A percentile compares a stretch with the other conserved stretches of the same genome.
Evolutionary conservation across 768 basidiomycete genomes (phyloP).

Genomic region (Rhodosporidiobolus odoratus): DNA sequence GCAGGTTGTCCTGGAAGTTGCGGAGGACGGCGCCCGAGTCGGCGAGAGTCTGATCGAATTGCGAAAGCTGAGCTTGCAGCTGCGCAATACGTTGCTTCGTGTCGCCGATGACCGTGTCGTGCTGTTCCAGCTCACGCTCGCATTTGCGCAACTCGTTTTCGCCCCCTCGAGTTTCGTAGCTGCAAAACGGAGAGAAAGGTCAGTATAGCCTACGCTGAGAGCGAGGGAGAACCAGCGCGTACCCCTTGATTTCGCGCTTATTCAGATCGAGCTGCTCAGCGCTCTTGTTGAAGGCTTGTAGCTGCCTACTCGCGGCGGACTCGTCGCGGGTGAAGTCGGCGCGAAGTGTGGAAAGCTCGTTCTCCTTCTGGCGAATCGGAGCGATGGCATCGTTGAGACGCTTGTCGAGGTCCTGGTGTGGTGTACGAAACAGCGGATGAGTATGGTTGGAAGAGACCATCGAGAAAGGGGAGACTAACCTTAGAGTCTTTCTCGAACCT

Average conservation of each 20-base stretch:
- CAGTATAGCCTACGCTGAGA: not conserved
- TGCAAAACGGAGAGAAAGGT: not conserved
- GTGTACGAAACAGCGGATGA: rapidly evolving
- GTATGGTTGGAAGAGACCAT: not conserved
- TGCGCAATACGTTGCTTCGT: constrained; percentile 30
- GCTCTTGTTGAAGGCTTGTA: constrained; percentile 32
- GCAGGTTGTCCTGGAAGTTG: constrained; percentile 75
- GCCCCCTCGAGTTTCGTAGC: constrained; percentile 32
- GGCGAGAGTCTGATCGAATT: constrained; percentile 49
- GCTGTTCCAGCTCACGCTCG: constrained; percentile 33
- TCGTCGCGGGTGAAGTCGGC: constrained; percentile 28
- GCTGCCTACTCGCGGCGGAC: constrained; percentile 10
- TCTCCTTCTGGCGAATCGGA: constrained; percentile 37
- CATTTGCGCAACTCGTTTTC: constrained; percentile 33
- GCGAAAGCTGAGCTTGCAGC: constrained; percentile 35
- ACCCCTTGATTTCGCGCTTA: constrained; percentile 30
- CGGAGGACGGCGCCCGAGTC: constrained; percentile 59
- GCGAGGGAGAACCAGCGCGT: not conserved
- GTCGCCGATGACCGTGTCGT: constrained; percentile 27
- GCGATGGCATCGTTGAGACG: constrained; percentile 31
- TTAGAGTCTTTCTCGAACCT: constrained; percentile 72
- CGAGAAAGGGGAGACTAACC: not conserved
- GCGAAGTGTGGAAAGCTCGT: constrained; percentile 30
- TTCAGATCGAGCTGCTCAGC: constrained; percentile 28
- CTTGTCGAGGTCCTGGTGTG: constrained; percentile 38